phyloP scores from a whole-genome alignment of 306 rosid genomes.

The Geum urbanum region DNA sequence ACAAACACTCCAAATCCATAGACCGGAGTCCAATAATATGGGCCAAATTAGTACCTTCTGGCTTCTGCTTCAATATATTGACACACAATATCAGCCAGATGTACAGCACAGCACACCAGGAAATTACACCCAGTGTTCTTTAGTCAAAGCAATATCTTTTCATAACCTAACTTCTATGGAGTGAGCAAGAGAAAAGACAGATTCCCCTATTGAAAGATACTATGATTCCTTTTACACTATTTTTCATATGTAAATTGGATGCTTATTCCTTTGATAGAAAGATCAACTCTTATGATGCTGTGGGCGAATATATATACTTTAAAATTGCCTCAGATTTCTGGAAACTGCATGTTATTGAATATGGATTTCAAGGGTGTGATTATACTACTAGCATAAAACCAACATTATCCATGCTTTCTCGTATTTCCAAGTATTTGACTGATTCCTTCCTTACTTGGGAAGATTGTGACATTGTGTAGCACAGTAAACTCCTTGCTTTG shows the following conservation, averaged over 20 bases:
- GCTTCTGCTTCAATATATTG: no score
- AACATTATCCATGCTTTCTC: conserved; percentile 42
- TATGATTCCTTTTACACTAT: not conserved
- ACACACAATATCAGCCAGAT: no score
- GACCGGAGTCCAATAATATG: no score
- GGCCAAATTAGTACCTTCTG: no score
- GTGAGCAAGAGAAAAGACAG: not conserved
- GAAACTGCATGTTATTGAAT: not conserved
- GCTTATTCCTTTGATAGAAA: not conserved
- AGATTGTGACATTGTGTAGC: not conserved
- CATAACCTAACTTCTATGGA: not conserved
- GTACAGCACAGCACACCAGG: not conserved
- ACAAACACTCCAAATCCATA: no score
- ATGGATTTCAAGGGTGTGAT: not conserved
- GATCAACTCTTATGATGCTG: conserved; percentile 14
- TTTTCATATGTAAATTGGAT: not conserved
- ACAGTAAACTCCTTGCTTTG: not conserved
- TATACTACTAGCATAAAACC: conserved; percentile 2
- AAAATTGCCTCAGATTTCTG: not conserved
- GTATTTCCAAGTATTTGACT: not conserved
- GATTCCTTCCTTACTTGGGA: not conserved
- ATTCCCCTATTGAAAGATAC: conserved; percentile 1
- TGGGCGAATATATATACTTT: not conserved
- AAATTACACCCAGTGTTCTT: not conserved
- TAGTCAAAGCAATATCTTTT: not conserved